Evolutionary conservation across 805 yeast species (phyloP), one percentile per base, ranked within the genome.

Genomic region (Wickerhamiella occidentalis): DNA sequence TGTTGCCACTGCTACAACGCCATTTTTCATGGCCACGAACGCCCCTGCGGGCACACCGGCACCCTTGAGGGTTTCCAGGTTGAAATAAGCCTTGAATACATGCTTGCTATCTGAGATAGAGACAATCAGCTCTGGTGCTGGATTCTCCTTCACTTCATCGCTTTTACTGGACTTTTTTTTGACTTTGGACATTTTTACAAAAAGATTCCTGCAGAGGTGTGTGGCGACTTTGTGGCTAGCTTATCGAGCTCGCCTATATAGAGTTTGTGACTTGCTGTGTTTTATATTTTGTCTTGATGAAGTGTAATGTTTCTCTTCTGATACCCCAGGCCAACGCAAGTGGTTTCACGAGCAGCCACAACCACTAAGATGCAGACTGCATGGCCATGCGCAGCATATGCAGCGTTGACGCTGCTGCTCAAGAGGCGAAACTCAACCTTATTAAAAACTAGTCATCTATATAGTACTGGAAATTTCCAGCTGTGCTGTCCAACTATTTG

Each of bases 1-100:
- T 2, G 64, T 63, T 2, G 55, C 56, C 15, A 58, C 35, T 1
- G 60, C 67, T 1, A 56, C 49, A 2, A 57, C 61, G 44, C 38
- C 52, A 13, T 40, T 35, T 6, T 47, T 30, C 2, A 63, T 35
- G 2, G 51, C 46, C 2, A 61, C 56, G 28, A 54, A 54, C 2
- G 56, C 49, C 1, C 67, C 67, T 13, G 64, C 65, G 13, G 56
- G 53, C n/a, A 63, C 15, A 9, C 58, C 60, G 30, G 48, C 40
- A 2, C 40, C 40, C 15, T 63, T 36, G n/a, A 63, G 41, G 3
- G 59, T 55, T 2, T 59, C 61, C 33, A 61, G 36, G 8, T 54
- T 25, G 17, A 58, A 26, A 30, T 61, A 62, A 1, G 56, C 56
- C 37, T 62, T 61, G 35, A 55, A 47, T n/a, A 43, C 21, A 15